Conservation (phyloP, 805 yeast species). For the Yarrowia divulgata region DNA sequence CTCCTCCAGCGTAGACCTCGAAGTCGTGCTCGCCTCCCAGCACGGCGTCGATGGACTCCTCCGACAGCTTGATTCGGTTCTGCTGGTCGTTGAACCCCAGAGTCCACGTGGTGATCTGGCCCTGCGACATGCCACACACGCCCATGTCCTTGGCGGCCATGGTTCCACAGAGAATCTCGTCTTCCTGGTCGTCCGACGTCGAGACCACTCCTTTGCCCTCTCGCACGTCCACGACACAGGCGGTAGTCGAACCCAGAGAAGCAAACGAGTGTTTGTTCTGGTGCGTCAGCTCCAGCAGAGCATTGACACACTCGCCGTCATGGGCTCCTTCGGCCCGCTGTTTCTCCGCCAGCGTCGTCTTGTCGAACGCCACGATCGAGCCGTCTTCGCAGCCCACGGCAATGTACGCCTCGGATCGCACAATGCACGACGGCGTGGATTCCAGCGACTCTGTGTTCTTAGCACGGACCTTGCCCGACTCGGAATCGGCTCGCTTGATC, state of each 20-base stretch:
- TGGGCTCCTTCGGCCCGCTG: constrained; percentile 65
- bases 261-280: constrained; percentile 80
- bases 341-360: constrained; percentile 59
- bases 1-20: constrained; percentile 45
- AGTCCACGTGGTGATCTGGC: constrained; percentile 86
- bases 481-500: constrained; percentile 73
- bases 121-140: constrained; percentile 90
- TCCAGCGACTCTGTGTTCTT: constrained; percentile 53
- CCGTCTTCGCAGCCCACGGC: constrained; percentile 72
- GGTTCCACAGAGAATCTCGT: constrained; percentile 81
- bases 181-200: constrained; percentile 89
- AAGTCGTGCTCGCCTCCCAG: constrained; percentile 44
- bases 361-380: constrained; percentile 64
- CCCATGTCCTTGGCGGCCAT: constrained; percentile 68
- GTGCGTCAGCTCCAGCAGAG: constrained; percentile 71
- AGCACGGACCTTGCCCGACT: constrained; percentile 75
- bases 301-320: constrained; percentile 73
- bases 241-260: constrained; percentile 81
- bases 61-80: constrained; percentile 69
- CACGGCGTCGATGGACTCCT: constrained; percentile 45
- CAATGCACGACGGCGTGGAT: constrained; percentile 47
- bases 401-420: constrained; percentile 49
- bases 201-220: constrained; percentile 73
- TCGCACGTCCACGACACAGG: constrained; percentile 79
- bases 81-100: constrained; percentile 70